These are phyloP conservation scores for Avena eriantha DNA, from an alignment of 176 grass and related monocot species.

Conservation along the genomic window DNA sequence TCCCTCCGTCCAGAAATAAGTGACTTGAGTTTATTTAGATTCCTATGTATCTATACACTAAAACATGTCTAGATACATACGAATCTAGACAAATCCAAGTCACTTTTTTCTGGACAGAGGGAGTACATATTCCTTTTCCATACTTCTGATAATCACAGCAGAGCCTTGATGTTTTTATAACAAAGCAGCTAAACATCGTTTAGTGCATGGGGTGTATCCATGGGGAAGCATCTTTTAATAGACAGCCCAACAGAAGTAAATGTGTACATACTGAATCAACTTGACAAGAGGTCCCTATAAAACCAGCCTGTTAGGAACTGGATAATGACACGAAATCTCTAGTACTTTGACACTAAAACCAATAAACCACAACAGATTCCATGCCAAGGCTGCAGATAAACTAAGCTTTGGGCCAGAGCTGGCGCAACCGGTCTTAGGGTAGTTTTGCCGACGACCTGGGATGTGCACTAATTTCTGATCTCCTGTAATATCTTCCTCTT, in stretches of 20 bases:
- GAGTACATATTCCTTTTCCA: slow-evolving; percentile 28
- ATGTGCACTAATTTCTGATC: too few species aligned
- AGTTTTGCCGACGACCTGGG: too few species aligned
- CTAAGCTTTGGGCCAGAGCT: too few species aligned
- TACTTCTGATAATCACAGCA: slow-evolving; percentile 15
- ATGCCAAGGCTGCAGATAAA: slow-evolving; percentile 32
- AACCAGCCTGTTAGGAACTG: slow-evolving; percentile 37
- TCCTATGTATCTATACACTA: too few species aligned
- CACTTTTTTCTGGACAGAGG: too few species aligned
- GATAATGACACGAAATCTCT: slow-evolving; percentile 29
- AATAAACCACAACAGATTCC: background rate
- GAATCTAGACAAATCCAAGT: too few species aligned
- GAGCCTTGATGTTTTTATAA: background rate
- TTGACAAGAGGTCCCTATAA: slow-evolving; percentile 17
- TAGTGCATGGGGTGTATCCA: background rate
- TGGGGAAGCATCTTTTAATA: slow-evolving; percentile 26
- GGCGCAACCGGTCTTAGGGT: too few species aligned
- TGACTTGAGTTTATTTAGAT: too few species aligned
- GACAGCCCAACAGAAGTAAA: slow-evolving; percentile 48
- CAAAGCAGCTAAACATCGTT: slow-evolving; percentile 30
- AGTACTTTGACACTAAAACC: slow-evolving; percentile 24
- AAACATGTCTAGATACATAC: too few species aligned
- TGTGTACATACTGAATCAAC: slow-evolving; percentile 33
- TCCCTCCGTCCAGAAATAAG: too few species aligned
- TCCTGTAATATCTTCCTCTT: too few species aligned